Evolutionary conservation across 257 asterid genomes (phyloP), one percentile per base, ranked within the genome.

Genomic region (Rhazya stricta): DNA sequence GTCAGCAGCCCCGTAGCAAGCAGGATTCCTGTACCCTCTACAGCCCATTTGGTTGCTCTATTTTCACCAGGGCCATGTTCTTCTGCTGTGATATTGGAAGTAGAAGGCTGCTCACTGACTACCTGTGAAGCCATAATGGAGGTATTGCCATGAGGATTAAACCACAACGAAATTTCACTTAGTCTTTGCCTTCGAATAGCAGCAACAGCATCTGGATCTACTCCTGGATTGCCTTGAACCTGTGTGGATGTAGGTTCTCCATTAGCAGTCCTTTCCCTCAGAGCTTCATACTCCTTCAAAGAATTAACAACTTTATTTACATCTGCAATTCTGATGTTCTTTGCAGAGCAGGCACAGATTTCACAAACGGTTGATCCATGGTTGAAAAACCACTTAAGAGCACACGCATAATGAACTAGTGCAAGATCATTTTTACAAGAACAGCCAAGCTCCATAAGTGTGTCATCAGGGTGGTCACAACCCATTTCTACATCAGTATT

Each of bases 171-270:
- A 74, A 93, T 89, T 87, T 91, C 98, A 80, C 93, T 89, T 74
- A 93, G 80, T 86, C 98, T 85, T 79, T 89, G 98, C 83, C 97
- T 87, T 71, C 93, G 87, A 81, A 93, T 91, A 41, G 98, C 98
- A 73, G 97, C 96, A 79, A 93, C 78, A 76, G 98, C 98, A 87
- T 91, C 98, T 69, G 98, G 97, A 84, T 93, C 98, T 51, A 91
- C 97, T 46, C 87, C 88, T 30, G 74, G 73, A 81, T 81, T 73
- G 62, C 80, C 77, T 72, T 62, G 90, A 69, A 69, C 53, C 50
- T 81, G 88, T 74, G 88, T 80, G 67, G 92, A 89, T 75, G 81
- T 83, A 83, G 95, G 97, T 75, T 89, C 95, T 6, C 98, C 98
- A 81, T 85, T 93, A 54, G 76, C 89, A 54, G 83, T 82, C 81